Percentiles rank a stretch among this genome's conserved stretches.
These are phyloP conservation scores for Chlamydomonas sp. DNA, from an alignment of 139 green algal genomes.

Conservation along the genomic window DNA sequence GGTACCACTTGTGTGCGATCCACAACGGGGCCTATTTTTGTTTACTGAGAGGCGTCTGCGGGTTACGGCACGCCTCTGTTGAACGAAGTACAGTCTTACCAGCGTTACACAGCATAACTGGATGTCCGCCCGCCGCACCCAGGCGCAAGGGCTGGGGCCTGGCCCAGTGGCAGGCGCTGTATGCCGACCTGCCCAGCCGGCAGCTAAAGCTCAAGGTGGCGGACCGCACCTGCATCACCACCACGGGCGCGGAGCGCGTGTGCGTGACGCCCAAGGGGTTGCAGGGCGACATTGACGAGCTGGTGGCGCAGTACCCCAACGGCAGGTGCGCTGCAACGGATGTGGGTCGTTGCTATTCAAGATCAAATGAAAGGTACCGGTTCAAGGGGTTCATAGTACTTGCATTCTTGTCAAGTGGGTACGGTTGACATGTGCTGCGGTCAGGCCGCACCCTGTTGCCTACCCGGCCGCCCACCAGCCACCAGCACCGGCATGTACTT, in stretches of 20 bases:
- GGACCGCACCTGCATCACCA: constrained; percentile 77
- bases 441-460: too few species aligned
- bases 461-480: too few species aligned
- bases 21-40: neutral
- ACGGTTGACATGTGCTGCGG: too few species aligned
- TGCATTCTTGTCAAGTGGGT: neutral
- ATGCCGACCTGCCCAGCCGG: constrained; percentile 88
- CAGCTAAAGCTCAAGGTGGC: constrained; percentile 89
- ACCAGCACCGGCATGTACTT: too few species aligned
- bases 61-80: too few species aligned
- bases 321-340: constrained; percentile 17
- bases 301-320: constrained; percentile 45
- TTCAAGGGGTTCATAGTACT: too few species aligned
- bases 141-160: constrained; percentile 68
- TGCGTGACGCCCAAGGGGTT: constrained; percentile 72
- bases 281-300: constrained; percentile 77
- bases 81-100: too few species aligned
- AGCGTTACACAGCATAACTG: too few species aligned
- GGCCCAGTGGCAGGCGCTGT: constrained; percentile 84
- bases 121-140: neutral
- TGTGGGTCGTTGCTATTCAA: neutral
- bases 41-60: neutral
- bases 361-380: too few species aligned
- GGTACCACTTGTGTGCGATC: neutral
- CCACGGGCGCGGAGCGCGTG: constrained; percentile 79